These are phyloP conservation scores for Cnidoscolus chayamansa DNA, from an alignment of 441 rosid genomes.

Conservation along the genomic window DNA sequence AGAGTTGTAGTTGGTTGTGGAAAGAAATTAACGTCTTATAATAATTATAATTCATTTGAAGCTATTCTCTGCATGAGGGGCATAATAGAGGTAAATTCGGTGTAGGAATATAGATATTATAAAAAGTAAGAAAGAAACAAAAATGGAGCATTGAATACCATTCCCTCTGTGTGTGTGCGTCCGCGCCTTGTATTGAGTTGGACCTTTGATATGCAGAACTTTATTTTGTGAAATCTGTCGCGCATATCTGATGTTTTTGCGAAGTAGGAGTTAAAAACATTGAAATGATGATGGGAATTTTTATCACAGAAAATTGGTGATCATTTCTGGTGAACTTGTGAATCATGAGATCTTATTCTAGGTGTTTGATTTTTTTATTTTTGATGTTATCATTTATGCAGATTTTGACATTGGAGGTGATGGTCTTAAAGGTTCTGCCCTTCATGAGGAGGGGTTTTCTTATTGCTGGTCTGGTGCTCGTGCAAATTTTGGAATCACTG, in stretches of 20 bases:
- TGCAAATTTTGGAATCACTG: constrained; percentile 30
- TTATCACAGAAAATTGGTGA: too few relatives aligned
- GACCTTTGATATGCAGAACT: background rate
- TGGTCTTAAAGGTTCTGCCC: constrained; percentile 27
- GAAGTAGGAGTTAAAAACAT: background rate
- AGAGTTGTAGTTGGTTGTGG: background rate
- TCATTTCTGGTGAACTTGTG: background rate
- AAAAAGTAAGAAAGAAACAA: too few relatives aligned
- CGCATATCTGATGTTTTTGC: background rate
- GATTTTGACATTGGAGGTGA: constrained; percentile 30
- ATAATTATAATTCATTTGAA: background rate
- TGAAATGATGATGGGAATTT: background rate
- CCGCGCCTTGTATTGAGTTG: background rate
- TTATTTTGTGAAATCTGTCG: background rate
- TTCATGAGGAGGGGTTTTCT: constrained; percentile 31
- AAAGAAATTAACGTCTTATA: background rate
- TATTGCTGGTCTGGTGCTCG: constrained; percentile 44
- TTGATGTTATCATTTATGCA: background rate
- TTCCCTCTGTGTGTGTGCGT: too few relatives aligned
- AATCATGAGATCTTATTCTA: background rate
- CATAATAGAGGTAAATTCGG: background rate
- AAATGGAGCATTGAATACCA: too few relatives aligned
- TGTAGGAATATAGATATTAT: too few relatives aligned
- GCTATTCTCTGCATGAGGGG: background rate
- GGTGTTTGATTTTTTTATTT: background rate